Evolutionary conservation across 306 rosid genomes (phyloP).

Genomic region (Sophora flavescens): DNA sequence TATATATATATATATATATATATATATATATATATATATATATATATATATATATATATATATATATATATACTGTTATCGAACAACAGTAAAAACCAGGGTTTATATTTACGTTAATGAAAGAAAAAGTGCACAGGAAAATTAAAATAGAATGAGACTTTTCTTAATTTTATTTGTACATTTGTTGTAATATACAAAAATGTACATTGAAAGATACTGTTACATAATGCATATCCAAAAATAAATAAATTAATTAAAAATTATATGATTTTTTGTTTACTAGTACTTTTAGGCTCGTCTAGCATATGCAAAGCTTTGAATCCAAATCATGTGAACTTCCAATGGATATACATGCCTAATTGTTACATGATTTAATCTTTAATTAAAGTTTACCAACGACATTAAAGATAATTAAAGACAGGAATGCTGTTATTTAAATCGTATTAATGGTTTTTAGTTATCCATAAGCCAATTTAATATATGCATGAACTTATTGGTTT

Average conservation of each 20-base stretch:
- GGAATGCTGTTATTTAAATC: not conserved
- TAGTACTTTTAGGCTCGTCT: not conserved
- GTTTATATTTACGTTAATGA: not conserved
- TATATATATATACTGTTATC: no score
- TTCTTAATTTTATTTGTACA: not conserved
- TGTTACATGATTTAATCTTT: no score
- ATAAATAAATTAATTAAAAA: not conserved
- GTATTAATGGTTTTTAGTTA: not conserved
- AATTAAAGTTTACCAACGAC: not conserved
- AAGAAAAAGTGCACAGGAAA: not conserved
- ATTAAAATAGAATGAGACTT: not conserved
- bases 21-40: no score
- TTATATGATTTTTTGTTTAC: not conserved
- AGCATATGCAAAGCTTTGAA: not conserved
- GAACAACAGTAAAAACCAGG: no score
- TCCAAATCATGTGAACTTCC: not conserved
- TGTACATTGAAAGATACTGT: not conserved
- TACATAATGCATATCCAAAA: not conserved
- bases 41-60: no score
- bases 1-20: no score
- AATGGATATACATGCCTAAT: no score
- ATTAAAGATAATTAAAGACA: not conserved
- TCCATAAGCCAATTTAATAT: not conserved
- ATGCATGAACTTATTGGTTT: conserved; percentile 26
- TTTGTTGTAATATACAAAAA: not conserved